Percentiles rank a stretch among this genome's conserved stretches.
Evolutionary conservation across 2,329 filamentous ascomycete species (phyloP).

Genomic region (Aspergillus pseudotamarii): DNA sequence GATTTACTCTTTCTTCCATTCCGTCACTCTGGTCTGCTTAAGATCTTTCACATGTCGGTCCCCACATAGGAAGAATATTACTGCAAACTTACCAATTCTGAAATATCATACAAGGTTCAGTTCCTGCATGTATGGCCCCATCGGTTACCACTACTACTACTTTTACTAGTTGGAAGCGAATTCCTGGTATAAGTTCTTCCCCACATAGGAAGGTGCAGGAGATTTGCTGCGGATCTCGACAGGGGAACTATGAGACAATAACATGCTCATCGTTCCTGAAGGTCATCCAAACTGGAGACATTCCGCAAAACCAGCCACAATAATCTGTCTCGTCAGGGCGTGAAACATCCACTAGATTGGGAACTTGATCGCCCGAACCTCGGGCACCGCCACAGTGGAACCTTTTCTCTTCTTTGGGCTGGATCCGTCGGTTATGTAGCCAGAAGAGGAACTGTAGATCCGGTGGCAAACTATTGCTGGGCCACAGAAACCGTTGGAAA

Average conservation of each 20-base stretch:
- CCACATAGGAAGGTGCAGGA: neutral
- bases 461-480: constrained; percentile 4
- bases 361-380: neutral
- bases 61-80: neutral
- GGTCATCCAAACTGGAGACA: neutral
- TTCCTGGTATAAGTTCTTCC: neutral
- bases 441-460: neutral
- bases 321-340: neutral
- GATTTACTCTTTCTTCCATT: neutral
- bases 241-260: neutral
- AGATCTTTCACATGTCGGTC: neutral
- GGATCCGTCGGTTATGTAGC: neutral
- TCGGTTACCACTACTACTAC: neutral
- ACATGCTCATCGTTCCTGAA: neutral
- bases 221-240: neutral
- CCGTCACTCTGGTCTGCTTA: neutral
- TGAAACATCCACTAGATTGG: neutral
- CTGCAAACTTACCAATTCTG: neutral
- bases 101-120: neutral
- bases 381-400: constrained; percentile 2
- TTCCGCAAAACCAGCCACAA: constrained; percentile 1
- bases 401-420: neutral
- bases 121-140: neutral
- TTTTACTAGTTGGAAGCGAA: neutral
- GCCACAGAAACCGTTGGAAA: constrained; percentile 6